phyloP scores from a whole-genome alignment of 176 grass and related monocot species.

The Paspalum vaginatum region DNA sequence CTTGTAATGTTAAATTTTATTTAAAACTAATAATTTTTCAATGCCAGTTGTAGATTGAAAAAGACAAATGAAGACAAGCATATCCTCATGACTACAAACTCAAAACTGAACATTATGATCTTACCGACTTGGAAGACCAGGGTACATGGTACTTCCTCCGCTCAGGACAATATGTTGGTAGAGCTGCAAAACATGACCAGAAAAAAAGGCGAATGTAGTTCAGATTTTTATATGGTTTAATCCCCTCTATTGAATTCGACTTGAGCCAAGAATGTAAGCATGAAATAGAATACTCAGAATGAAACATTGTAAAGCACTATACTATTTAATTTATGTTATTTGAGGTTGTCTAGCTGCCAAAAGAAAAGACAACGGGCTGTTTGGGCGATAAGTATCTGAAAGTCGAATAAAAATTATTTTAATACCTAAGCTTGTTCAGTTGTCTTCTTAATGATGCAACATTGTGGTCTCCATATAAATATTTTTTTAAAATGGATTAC shows the following conservation, averaged over 20 bases:
- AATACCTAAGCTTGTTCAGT: neutral
- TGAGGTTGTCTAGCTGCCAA: neutral
- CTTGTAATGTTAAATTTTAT: slow-evolving; percentile 7
- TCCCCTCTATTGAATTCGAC: neutral
- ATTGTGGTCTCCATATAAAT: neutral
- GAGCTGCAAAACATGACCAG: slow-evolving; percentile 62
- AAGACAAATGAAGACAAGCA: slow-evolving; percentile 1
- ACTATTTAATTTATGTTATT: neutral
- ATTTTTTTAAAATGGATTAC: neutral
- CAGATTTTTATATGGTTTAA: neutral
- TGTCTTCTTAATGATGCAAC: slow-evolving; percentile 16
- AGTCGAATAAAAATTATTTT: neutral
- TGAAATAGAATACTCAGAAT: neutral
- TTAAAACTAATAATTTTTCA: neutral
- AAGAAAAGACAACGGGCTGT: neutral
- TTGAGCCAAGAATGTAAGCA: neutral
- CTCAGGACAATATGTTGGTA: slow-evolving; percentile 94
- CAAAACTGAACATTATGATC: neutral
- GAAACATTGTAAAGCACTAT: neutral
- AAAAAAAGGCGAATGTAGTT: neutral
- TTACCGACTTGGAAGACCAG: slow-evolving; percentile 93
- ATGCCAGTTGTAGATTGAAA: neutral
- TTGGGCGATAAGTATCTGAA: neutral
- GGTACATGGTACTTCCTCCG: slow-evolving; percentile 98
- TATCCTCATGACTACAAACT: neutral